phyloP scores from a whole-genome alignment of 2,329 filamentous ascomycete genomes.

The Neoscytalidium dimidiatum region DNA sequence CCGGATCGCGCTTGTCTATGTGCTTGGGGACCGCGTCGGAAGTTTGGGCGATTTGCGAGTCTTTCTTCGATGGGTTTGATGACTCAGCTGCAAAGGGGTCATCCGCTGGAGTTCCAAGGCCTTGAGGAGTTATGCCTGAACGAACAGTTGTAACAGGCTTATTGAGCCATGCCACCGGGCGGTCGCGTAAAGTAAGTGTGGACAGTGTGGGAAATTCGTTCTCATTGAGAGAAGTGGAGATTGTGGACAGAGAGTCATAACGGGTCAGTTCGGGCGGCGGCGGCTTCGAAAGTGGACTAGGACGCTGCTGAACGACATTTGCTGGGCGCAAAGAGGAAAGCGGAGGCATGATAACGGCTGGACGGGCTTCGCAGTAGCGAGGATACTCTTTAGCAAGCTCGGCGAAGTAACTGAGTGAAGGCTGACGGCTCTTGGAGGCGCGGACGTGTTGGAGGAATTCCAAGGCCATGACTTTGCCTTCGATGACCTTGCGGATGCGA shows the following conservation, averaged over 20 bases:
- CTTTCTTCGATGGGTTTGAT: neutral
- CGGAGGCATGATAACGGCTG: neutral
- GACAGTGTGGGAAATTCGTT: neutral
- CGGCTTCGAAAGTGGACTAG: neutral
- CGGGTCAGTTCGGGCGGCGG: neutral
- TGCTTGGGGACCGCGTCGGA: neutral
- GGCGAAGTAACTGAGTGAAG: conserved; percentile 46
- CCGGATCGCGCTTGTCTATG: neutral
- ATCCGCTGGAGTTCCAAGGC: conserved; percentile 9
- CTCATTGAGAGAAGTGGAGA: neutral
- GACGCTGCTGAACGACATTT: neutral
- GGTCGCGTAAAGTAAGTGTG: neutral
- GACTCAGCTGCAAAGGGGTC: conserved; percentile 13
- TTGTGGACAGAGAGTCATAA: conserved; percentile 9
- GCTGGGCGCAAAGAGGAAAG: neutral
- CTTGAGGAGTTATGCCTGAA: neutral
- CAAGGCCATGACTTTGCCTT: conserved; percentile 31
- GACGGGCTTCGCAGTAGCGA: conserved; percentile 9
- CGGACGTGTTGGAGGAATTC: conserved; percentile 21
- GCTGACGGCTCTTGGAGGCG: conserved; percentile 30
- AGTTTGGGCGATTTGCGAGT: neutral
- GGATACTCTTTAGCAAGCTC: conserved; percentile 33
- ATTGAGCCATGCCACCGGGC: neutral
- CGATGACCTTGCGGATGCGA: conserved; percentile 43
- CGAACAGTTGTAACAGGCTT: neutral